phyloP scores from a whole-genome alignment of 805 yeast species.

The Torulaspora gathmanii region DNA sequence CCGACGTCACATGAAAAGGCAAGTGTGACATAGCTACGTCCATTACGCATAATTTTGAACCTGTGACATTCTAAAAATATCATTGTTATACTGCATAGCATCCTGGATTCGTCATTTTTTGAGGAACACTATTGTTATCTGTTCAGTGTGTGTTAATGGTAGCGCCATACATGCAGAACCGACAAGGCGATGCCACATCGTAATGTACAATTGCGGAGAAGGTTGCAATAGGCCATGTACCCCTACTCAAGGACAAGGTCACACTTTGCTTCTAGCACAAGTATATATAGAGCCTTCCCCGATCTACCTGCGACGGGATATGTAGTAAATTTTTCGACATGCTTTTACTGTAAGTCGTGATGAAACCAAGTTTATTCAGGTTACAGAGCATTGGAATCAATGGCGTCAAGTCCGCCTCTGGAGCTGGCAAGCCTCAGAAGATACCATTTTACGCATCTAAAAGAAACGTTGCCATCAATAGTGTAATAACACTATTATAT shows the following conservation, averaged over 20 bases:
- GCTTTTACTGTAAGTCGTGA: background rate
- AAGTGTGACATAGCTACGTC: no score
- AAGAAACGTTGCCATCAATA: constrained; percentile 14
- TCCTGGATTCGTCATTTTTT: no score
- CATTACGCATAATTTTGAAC: no score
- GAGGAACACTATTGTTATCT: no score
- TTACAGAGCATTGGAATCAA: constrained; percentile 5
- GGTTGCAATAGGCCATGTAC: constrained; percentile 1
- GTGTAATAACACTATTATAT: constrained; percentile 18
- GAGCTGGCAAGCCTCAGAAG: constrained; percentile 1
- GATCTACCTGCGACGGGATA: no score
- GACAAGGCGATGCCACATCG: background rate
- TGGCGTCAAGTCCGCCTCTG: constrained; percentile 1
- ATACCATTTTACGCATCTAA: constrained; percentile 17
- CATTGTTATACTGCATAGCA: no score
- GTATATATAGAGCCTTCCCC: background rate
- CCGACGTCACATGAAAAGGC: no score
- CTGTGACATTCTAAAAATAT: no score
- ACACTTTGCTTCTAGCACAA: background rate
- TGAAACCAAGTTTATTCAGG: constrained; percentile 10
- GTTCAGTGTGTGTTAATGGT: background rate
- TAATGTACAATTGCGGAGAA: background rate
- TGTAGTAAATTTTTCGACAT: no score
- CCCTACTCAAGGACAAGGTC: background rate
- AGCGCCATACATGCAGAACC: background rate